These are phyloP conservation scores for Chlamydomonas incerta DNA, from an alignment of 139 green algal species.

Conservation along the genomic window DNA sequence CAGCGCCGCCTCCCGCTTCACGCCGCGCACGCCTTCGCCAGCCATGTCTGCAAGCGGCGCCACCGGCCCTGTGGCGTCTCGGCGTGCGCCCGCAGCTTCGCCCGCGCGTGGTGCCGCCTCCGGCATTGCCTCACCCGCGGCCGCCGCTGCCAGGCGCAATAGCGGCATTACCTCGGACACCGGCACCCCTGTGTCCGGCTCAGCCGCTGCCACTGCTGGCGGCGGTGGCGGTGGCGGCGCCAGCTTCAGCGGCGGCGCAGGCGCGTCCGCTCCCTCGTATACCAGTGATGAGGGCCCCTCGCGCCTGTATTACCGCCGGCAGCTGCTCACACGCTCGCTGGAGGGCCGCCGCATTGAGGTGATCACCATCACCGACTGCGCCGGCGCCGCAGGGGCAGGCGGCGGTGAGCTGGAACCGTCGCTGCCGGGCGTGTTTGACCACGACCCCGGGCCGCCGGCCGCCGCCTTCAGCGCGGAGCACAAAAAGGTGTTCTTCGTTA, in stretches of 20 bases:
- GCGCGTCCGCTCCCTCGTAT: too few species aligned
- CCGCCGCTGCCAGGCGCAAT: too few species aligned
- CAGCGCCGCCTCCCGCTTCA: too few species aligned
- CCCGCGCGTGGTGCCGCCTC: too few species aligned
- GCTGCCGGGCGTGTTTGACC: constrained; percentile 17
- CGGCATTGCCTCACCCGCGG: too few species aligned
- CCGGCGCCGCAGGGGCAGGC: constrained; percentile 9
- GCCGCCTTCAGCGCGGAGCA: not conserved
- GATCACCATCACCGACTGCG: constrained; percentile 64
- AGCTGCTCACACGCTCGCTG: constrained; percentile 55
- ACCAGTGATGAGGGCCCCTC: not conserved
- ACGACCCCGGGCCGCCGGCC: constrained; percentile 30
- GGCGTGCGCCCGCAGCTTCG: too few species aligned
- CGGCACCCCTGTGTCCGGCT: too few species aligned
- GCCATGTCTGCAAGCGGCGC: too few species aligned
- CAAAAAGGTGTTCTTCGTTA: constrained; percentile 66
- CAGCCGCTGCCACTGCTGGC: not conserved
- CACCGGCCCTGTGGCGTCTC: too few species aligned
- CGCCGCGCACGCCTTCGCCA: too few species aligned
- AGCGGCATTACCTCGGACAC: too few species aligned
- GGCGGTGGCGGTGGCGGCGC: not conserved
- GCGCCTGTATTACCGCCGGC: constrained; percentile 61
- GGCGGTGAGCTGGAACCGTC: not conserved
- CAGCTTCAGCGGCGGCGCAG: not conserved
- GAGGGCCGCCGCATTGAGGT: constrained; percentile 59